These are phyloP conservation scores for grape (Vitis vinifera) DNA, from an alignment of 164 flowering plant species.

Conservation along the genomic window ASM3070453v1 NC_081809.1:6852001-6852500, in stretches of 20 bases:
- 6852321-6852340: slow-evolving; percentile 4
- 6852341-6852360: neutral
- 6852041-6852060: neutral
- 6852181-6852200: slow-evolving; percentile 13
- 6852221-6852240: slow-evolving; percentile 12
- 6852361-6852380: too few species aligned
- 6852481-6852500: too few species aligned
- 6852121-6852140: too few species aligned
- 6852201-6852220: slow-evolving; percentile 5
- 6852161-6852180: slow-evolving; percentile 4
- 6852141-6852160: neutral
- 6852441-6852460: too few species aligned
- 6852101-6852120: neutral
- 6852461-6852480: too few species aligned
- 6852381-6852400: too few species aligned
- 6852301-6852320: neutral
- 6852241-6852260: slow-evolving; percentile 3
- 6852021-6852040: neutral
- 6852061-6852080: neutral
- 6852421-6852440: too few species aligned
- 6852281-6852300: slow-evolving; percentile 9
- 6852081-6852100: slow-evolving; percentile 6
- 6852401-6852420: too few species aligned
- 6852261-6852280: slow-evolving; percentile 8
- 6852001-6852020: slow-evolving; percentile 10